Percentiles rank a stretch among this genome's conserved stretches.
phyloP scores from a whole-genome alignment of 192 early-diverging fungal species.

The Chytriomyces sp. region DNA sequence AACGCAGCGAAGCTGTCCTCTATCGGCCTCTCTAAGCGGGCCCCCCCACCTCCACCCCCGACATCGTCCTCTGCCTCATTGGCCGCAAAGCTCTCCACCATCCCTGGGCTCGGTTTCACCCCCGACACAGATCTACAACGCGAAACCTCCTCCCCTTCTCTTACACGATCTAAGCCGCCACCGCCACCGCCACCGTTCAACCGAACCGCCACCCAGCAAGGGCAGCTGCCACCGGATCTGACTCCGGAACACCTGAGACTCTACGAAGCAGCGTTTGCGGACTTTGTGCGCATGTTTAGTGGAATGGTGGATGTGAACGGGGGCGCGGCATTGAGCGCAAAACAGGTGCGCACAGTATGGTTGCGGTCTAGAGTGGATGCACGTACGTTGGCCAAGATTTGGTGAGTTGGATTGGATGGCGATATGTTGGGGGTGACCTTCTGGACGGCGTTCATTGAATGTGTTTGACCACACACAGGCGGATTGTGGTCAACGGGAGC shows the following conservation, averaged over 20 bases:
- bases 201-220: neutral
- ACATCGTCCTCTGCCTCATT: neutral
- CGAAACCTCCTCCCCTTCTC: neutral
- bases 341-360: constrained; percentile 33
- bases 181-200: neutral
- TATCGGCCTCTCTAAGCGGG: neutral
- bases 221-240: neutral
- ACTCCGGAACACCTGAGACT: constrained; percentile 17
- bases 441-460: neutral
- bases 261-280: constrained; percentile 11
- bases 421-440: neutral
- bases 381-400: constrained; percentile 18
- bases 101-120: constrained; percentile 1
- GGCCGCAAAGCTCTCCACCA: neutral
- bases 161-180: neutral
- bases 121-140: neutral
- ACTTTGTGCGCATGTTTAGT: constrained; percentile 1
- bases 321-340: neutral
- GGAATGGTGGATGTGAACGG: neutral
- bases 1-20: too few relatives aligned
- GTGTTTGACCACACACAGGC: neutral
- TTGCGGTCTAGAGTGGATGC: constrained; percentile 21
- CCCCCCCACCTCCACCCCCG: constrained; percentile 15
- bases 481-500: neutral
- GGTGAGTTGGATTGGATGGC: constrained; percentile 1